Base-by-base conservation (phyloP, 148 eudicot genomes). In the Agrostemma githago region DNA sequence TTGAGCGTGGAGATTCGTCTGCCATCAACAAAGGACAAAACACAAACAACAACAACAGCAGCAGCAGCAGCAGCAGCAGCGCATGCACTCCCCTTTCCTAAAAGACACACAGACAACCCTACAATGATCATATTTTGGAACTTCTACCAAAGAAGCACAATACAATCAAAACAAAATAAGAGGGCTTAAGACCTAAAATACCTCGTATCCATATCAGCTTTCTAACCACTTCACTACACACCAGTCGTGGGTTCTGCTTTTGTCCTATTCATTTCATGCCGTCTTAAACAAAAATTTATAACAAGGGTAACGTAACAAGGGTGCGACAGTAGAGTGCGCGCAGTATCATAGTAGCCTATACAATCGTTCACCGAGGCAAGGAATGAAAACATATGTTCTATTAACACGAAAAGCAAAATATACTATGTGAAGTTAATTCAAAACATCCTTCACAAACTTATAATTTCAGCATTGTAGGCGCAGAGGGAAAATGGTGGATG, bases 1-100 rank as follows among this genome's bases (percentile, higher is more conserved):
- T 19, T 15, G 3, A 14, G 66, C 66, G 1, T 75, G 57, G 72
- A 68, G 72, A 75, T 58, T 67, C 66, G 78, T 42, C 59, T 40
- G 15, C 54, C 54, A 48, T 17, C 51, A 74, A 26, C 21, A 67
- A 5, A 58, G 40, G 44, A 70, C 44, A 76, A 26, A 8, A 12
- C 4, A 39, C 34, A 46, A 44, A 19, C 34, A 26, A 26, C 34
- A 26, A 26, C 34, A 26, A 26, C 34, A 26, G 34, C 34, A 21
- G 26, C 68, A 73, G 38, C 8, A n/a, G n/a, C 34, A 26, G 1
- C 34, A 26, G 34, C 34, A 21, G 26, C 68, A 73, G 38, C 8
- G 16, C 15, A 43, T 62, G 42, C 70, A 37, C 70, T 38, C 19
- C 20, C 34, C 34, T 26, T 71, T 76, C 17, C 73, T 42, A 68